Evolutionary conservation across 768 basidiomycete species (phyloP).

Genomic region (Boletus subparvulus): DNA sequence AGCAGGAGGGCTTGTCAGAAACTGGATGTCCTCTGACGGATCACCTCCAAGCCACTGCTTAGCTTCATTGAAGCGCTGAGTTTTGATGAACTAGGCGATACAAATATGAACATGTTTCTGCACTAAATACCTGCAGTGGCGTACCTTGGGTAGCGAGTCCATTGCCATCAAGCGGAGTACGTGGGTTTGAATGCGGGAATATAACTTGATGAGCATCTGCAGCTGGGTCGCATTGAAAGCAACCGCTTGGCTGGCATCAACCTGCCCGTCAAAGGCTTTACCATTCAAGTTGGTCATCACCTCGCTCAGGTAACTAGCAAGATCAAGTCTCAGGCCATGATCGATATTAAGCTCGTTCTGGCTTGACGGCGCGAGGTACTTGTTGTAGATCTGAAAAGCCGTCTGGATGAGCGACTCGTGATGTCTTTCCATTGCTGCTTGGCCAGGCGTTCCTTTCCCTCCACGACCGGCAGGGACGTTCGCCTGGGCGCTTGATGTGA

Average conservation of each 20-base stretch:
- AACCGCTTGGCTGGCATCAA: conserved; percentile 77
- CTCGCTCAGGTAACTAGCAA: conserved; percentile 90
- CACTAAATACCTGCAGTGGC: conserved; percentile 13
- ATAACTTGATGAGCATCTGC: conserved; percentile 88
- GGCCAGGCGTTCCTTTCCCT: conserved; percentile 60
- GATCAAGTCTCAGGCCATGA: conserved; percentile 91
- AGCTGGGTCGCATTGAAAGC: conserved; percentile 94
- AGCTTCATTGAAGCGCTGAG: conserved; percentile 74
- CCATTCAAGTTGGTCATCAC: conserved; percentile 78
- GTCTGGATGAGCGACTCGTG: conserved; percentile 94
- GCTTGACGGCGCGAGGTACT: conserved; percentile 93
- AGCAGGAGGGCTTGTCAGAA: conserved; percentile 56
- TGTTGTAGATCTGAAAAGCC: conserved; percentile 92
- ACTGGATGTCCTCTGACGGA: conserved; percentile 61
- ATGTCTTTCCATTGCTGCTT: conserved; percentile 93
- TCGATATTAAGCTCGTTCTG: conserved; percentile 98
- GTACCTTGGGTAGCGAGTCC: conserved; percentile 95
- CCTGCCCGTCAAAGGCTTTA: conserved; percentile 73
- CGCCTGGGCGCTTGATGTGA: conserved; percentile 88
- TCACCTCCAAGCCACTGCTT: conserved; percentile 78
- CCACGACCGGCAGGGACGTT: conserved; percentile 41
- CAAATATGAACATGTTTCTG: conserved; percentile 10
- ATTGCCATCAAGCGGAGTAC: conserved; percentile 98
- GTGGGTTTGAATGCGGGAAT: conserved; percentile 95
- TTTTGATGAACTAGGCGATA: conserved; percentile 75